Evolutionary conservation across 441 rosid species (phyloP), one percentile per base, ranked within the genome.

Genomic region (Populus trichocarpa): DNA sequence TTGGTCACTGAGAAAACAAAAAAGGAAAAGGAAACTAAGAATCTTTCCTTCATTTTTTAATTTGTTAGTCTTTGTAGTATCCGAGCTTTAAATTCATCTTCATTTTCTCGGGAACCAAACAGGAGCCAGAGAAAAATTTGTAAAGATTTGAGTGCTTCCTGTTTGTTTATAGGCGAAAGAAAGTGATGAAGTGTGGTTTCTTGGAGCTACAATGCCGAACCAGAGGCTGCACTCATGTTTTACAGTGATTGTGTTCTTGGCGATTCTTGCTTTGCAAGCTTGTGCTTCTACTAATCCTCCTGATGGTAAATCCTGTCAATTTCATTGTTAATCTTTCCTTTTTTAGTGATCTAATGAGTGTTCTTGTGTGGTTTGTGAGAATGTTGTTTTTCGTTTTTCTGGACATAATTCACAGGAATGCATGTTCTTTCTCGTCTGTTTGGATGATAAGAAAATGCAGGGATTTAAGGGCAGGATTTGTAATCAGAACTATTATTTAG

Each of bases 231-330:
- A 73, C 65, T 66, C 57, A 69, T 77, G 25, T 80, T 81, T 84
- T 66, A 36, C 77, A 22, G 78, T 78, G 14, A 35, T 84, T 70
- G 46, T 86, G 76, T 70, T 89, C 89, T 82, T 64, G 9, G 81
- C 74, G 69, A 75, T 81, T 79, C 82, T 89, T 68, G 82, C 82
- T 85, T 75, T 75, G 75, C 82, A 78, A 42, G 82, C 89, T 75
- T 71, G 81, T 64, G 89, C 95, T 13, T 77, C 75, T 35, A 93
- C 97, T 33, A 92, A 94, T 85, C 86, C 84, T 33, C 82, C 86
- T 30, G 97, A 94, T 72, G 95, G 99, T 94, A 88, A 81, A 70
- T 69, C 78, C 42, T 75, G 14, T 53, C 20, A 26, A 25, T 74
- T 18, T 67, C 6, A 70, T 42, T 32, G 28, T 28, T 23, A 50